A percentile compares a stretch with the other conserved stretches of the same genome.
phyloP scores from a whole-genome alignment of 83 land plant genomes.

The Picea abies region DNA sequence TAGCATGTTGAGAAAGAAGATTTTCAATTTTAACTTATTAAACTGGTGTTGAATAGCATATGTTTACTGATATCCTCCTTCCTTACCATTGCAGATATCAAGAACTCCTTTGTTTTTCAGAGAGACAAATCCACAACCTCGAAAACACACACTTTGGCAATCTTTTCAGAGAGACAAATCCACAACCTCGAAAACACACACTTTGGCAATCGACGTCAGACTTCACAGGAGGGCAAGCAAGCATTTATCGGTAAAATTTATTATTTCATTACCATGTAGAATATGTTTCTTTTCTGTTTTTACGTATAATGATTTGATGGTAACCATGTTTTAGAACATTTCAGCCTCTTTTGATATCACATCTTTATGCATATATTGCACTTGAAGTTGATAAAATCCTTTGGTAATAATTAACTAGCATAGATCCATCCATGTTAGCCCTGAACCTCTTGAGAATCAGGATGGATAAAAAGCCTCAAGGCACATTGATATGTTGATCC shows the following conservation, averaged over 20 bases:
- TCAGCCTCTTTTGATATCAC: neutral
- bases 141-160: constrained; percentile 62
- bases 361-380: neutral
- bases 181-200: constrained; percentile 62
- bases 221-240: constrained; percentile 59
- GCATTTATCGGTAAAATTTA: constrained; percentile 35
- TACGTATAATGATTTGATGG: neutral
- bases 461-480: too few species aligned
- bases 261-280: neutral
- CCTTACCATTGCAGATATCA: constrained; percentile 38
- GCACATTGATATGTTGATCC: neutral
- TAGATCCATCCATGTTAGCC: neutral
- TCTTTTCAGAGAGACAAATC: constrained; percentile 59
- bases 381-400: neutral
- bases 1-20: too few species aligned
- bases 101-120: constrained; percentile 56
- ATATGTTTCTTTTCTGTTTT: neutral
- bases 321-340: neutral
- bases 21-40: too few species aligned
- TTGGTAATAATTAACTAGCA: neutral
- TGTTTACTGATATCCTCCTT: neutral
- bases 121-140: constrained; percentile 60
- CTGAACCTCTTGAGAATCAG: neutral
- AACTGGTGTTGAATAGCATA: neutral
- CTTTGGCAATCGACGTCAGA: constrained; percentile 60